Evolutionary conservation across 2,329 filamentous ascomycete genomes (phyloP).

Genomic region (Aureobasidium vineae): DNA sequence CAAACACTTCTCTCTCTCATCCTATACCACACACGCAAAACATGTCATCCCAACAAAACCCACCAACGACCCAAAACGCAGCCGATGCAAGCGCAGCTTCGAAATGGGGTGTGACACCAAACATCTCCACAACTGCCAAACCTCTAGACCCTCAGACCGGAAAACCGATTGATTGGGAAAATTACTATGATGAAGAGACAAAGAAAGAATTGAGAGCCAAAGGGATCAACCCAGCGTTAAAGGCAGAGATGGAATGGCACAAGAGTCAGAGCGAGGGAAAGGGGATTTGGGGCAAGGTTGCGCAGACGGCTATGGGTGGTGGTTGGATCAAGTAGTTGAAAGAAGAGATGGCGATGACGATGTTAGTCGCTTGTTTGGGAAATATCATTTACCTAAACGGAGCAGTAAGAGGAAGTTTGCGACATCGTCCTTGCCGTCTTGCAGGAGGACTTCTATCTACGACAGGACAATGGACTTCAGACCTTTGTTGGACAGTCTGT

Average conservation of each 20-base stretch:
- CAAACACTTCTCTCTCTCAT: background rate
- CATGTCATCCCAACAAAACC: background rate
- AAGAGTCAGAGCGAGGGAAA: conserved; percentile 10
- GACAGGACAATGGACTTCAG: too few species aligned
- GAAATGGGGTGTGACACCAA: conserved; percentile 29
- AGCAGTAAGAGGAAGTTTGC: too few species aligned
- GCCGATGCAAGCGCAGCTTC: conserved; percentile 8
- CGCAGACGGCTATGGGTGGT: conserved; percentile 27
- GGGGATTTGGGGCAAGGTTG: conserved; percentile 29
- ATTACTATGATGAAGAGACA: conserved; percentile 27
- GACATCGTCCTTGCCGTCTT: too few species aligned
- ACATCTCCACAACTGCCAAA: background rate
- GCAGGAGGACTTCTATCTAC: too few species aligned
- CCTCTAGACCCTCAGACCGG: conserved; percentile 13
- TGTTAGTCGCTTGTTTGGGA: too few species aligned
- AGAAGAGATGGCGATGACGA: too few species aligned
- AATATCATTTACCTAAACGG: too few species aligned
- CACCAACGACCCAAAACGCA: background rate
- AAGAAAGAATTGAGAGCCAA: conserved; percentile 26
- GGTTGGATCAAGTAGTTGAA: conserved; percentile 25
- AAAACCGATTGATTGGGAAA: conserved; percentile 24
- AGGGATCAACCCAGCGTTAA: conserved; percentile 29
- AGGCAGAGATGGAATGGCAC: conserved; percentile 29
- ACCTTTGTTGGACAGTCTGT: too few species aligned
- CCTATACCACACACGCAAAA: background rate